Conservation (phyloP, 305 asterid species). For the Fraxinus sp. region DNA sequence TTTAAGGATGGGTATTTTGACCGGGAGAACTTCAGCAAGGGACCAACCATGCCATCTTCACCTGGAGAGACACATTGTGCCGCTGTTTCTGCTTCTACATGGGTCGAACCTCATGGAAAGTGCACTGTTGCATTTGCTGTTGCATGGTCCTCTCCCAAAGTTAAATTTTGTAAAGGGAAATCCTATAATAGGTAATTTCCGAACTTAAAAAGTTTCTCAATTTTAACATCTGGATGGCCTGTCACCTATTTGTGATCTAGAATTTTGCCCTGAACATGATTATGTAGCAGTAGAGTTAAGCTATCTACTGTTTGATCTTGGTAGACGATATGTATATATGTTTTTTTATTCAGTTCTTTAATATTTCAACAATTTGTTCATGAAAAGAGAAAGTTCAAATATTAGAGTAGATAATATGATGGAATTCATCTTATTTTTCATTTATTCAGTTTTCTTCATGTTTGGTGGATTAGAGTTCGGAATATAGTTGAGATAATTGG, state of each 20-base stretch:
- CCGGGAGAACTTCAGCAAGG: conserved; percentile 63
- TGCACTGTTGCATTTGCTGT: conserved; percentile 88
- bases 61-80: conserved; percentile 93
- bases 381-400: not conserved
- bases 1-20: conserved; percentile 81
- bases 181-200: conserved; percentile 55
- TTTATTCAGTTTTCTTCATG: not conserved
- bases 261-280: not conserved
- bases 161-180: conserved; percentile 73
- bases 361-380: not conserved
- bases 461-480: not conserved
- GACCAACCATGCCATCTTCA: conserved; percentile 84
- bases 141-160: conserved; percentile 97
- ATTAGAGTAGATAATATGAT: not conserved
- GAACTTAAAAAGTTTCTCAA: conserved; percentile 15
- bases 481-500: not conserved
- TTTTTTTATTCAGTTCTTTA: not conserved
- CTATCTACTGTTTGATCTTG: not conserved
- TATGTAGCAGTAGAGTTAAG: not conserved
- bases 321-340: not conserved
- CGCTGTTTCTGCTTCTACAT: conserved; percentile 90
- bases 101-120: conserved; percentile 99
- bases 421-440: not conserved
- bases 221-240: conserved; percentile 11
- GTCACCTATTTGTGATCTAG: not conserved